Evolutionary conservation across 306 rosid genomes (phyloP), one percentile per base, ranked within the genome.

Genomic region (Lathyrus aphaca): DNA sequence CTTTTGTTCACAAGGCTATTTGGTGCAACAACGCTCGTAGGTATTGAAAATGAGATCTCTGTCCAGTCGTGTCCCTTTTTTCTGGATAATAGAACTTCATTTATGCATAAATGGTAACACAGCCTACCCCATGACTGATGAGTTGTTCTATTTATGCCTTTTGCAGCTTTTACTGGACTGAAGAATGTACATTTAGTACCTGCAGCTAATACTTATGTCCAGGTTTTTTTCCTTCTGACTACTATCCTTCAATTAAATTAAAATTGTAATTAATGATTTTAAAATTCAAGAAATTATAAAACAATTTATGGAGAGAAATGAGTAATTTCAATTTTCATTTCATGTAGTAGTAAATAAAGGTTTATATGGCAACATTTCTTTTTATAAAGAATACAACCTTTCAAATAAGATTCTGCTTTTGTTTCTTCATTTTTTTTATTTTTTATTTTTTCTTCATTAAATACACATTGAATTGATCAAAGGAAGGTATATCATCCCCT

Each of bases 141-240:
- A 77, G 15, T 79, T 82, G 5, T 83, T 38, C 49, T 71, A 30
- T 57, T 61, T 72, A 17, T 61, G 38, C 46, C 63, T 74, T 69
- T 81, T 86, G 77, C 86, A 90, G 98, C 92, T 79, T 88, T 93
- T 77, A 80, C 81, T 59, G 97, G 97, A 59, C 76, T 84, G 45
- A 86, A 85, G 84, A 88, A 90, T 68, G 65, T 21, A 46, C 81
- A 90, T 44, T 9, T 90, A 75, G 85, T 90, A 58, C 90, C 98
- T 2, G 96, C 96, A 59, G 96, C 96, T 62, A 88, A 85, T 82
- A 82, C 85, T 19, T 93, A 90, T 69, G 88, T 88, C 62, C 96
- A 93, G 98, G 98, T 93, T 53, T 67, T 61, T 67, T 79, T 76
- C 42, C 50, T 48, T 39, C 10, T 50, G 23, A n/a, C 23, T 49